Base-by-base conservation (phyloP, 441 rosid species). In the Breynia disticha region DNA sequence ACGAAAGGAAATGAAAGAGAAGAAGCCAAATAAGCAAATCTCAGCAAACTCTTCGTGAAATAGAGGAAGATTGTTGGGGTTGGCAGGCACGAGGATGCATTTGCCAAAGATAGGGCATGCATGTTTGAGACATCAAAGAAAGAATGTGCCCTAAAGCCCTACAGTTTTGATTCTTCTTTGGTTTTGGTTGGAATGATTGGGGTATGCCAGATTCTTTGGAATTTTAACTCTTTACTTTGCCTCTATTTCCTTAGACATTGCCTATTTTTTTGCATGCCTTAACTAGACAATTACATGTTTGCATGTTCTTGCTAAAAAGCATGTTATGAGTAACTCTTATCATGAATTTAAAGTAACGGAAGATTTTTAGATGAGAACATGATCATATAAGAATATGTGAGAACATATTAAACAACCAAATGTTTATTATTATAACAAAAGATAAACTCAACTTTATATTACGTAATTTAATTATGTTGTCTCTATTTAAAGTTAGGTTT, bases 91-190 rank as follows among this genome's bases (percentile, higher is more conserved):
- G 67, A 61, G 64, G 61, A 61, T 47, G 21, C 20, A 64, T 49
- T 9, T 20, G 52, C 44, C 48, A 38, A 24, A 35, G 22, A 39
- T 28, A 50, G 8, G 19, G 42, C 47, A 50, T 18, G 42, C 47
- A 50, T 18, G 57, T 11, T 41, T 24, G 20, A 7, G 60, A 62
- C 66, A 57, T 37, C 32, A 65, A 59, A 65, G 61, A 42, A 37
- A 60, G 63, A 35, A 54, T 39, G 57, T 65, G 55, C 16, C 74
- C 60, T 50, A 63, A 71, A 71, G 72, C 14, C 64, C 18, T 46
- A 61, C 76, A 69, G 13, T 15, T 1, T 52, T 19, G 19, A 52
- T 65, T 42, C 46, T 21, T 60, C 13, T 60, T 50, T 55, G 62
- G 35, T 35, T 68, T 51, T 11, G 20, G 68, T 59, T 55, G 58